Base-by-base conservation (phyloP, 2,329 filamentous ascomycete genomes). In the Aspergillus brasiliensis region DNA sequence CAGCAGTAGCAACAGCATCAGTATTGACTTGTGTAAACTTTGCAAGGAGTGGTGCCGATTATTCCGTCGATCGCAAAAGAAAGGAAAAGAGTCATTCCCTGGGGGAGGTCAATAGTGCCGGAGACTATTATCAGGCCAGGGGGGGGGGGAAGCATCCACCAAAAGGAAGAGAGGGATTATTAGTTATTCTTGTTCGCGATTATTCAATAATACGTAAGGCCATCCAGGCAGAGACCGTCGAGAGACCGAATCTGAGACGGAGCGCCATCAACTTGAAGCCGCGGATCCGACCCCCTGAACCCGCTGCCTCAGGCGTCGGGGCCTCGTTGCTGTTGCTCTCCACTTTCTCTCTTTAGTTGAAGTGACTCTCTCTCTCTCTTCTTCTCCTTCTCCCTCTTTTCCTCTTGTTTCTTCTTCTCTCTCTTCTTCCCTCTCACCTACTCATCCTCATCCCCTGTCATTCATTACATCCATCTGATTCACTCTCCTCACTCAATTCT, bases 201-300 rank as follows among this genome's bases (percentile, higher is more conserved):
- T 44, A 44, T 44, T 44, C 10, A 44, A 44, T 44, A 44, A 44
- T 44, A 54, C 19, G 34, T 46, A 28, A 38, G 46, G 27, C 11
- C 31, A 34, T 34, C 31, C 31, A 34, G 31, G 21, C 42, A 23
- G 28, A 57, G 31, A 23, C 28, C 28, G 34, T 25, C 21, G 21
- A 23, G 49, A 19, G 23, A 34, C 6, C 23, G 37, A 38, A 42
- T 51, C 34, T 38, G 28, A 42, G 28, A 57, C 38, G 46, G 46
- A 13, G 46, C 46, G 46, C 57, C 34, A 57, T 57, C 46, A 56
- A 63, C 28, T 42, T 64, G 60, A 62, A 59, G 60, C 60, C 60
- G 60, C 52, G 63, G 58, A 60, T 62, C 61, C 65, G 57, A 60
- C 65, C 64, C 64, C 64, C 64, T 67, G 60, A 64, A 63, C 49